Percentiles rank a stretch among this genome's conserved stretches.
These are phyloP conservation scores for Coemansia sp. DNA, from an alignment of 192 early-diverging fungal genomes.

Conservation along the genomic window DNA sequence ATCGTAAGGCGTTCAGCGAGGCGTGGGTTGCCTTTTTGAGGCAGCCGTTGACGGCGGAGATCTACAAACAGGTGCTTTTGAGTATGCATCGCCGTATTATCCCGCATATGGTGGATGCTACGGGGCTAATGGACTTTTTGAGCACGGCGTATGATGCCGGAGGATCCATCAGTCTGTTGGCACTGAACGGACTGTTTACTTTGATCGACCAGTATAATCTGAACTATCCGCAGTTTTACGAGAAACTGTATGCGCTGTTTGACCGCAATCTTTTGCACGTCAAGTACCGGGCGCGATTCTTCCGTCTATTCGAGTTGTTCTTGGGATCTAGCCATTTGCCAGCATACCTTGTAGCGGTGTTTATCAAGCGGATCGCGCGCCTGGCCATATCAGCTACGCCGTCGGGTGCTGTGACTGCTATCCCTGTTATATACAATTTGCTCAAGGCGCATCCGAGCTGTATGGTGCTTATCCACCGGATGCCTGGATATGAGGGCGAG, in stretches of 20 bases:
- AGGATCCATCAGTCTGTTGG: constrained; percentile 86
- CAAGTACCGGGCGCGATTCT: constrained; percentile 95
- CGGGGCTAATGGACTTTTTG: constrained; percentile 90
- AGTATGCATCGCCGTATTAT: constrained; percentile 88
- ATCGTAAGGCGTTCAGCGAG: constrained; percentile 74
- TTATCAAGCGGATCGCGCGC: constrained; percentile 89
- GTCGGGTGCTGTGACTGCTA: constrained; percentile 76
- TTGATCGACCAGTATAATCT: constrained; percentile 94
- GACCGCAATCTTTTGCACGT: constrained; percentile 90
- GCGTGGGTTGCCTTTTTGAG: constrained; percentile 80
- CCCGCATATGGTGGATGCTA: constrained; percentile 80
- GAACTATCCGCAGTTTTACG: constrained; percentile 98
- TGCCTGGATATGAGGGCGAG: constrained; percentile 51
- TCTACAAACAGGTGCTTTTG: constrained; percentile 82
- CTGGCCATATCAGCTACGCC: constrained; percentile 84
- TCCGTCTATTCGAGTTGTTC: constrained; percentile 89
- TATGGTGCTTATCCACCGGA: constrained; percentile 83
- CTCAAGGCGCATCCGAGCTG: constrained; percentile 90
- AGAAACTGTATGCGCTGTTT: constrained; percentile 89
- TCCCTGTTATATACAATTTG: constrained; percentile 94
- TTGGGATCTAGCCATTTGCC: constrained; percentile 87
- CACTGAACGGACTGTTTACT: constrained; percentile 94
- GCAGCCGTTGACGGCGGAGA: constrained; percentile 67
- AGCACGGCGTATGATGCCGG: constrained; percentile 87
- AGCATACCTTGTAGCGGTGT: constrained; percentile 87